Evolutionary conservation across 1,284 basidiomycete species (phyloP).

Genomic region (Kwoniella shivajii): DNA sequence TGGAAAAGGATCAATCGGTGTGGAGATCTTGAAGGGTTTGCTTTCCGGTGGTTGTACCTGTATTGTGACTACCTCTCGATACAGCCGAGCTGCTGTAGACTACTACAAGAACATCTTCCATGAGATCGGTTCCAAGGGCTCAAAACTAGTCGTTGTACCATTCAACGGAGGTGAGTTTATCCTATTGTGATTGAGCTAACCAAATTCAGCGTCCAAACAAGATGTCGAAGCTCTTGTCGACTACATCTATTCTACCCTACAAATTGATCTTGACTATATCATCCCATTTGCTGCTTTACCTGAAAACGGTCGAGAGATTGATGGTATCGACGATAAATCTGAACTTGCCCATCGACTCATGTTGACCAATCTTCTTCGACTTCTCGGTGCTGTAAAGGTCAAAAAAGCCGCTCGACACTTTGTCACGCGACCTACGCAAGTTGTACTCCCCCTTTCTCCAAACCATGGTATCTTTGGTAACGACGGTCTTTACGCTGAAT

Average conservation of each 20-base stretch:
- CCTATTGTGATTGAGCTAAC: slow-evolving; percentile 6
- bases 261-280: slow-evolving; percentile 96
- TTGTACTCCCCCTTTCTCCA: slow-evolving; percentile 93
- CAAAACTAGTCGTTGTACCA: slow-evolving; percentile 93
- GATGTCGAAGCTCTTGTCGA: slow-evolving; percentile 96
- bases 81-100: slow-evolving; percentile 90
- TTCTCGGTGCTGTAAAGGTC: slow-evolving; percentile 93
- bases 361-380: slow-evolving; percentile 87
- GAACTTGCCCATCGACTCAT: slow-evolving; percentile 98
- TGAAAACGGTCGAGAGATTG: slow-evolving; percentile 97
- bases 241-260: slow-evolving; percentile 93
- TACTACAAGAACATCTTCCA: slow-evolving; percentile 99
- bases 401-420: slow-evolving; percentile 97
- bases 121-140: slow-evolving; percentile 88
- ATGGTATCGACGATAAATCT: slow-evolving; percentile 93
- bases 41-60: slow-evolving; percentile 95
- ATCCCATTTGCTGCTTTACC: slow-evolving; percentile 97
- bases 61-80: slow-evolving; percentile 94
- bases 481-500: slow-evolving; percentile 97
- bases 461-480: slow-evolving; percentile 98
- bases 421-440: slow-evolving; percentile 96
- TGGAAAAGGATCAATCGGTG: slow-evolving; percentile 94
- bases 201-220: slow-evolving; percentile 70
- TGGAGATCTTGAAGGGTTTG: slow-evolving; percentile 95
- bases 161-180: slow-evolving; percentile 82